Base-by-base conservation (phyloP, 139 green algal species). In the Haematococcus lacustris region DNA sequence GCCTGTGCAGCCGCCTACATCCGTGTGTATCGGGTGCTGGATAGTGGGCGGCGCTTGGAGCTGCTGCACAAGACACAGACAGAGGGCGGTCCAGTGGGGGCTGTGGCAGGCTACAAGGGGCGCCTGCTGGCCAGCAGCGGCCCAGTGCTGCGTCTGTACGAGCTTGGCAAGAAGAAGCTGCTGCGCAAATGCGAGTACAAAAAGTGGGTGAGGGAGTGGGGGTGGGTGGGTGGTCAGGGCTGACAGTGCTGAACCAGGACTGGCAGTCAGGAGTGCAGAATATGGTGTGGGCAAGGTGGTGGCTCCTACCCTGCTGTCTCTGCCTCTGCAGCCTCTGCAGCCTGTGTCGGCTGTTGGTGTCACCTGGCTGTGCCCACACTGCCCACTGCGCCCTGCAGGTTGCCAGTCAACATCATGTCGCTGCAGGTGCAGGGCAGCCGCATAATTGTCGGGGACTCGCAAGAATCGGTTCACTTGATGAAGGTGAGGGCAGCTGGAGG, bases 161-260 rank as follows among this genome's bases (percentile, higher is more conserved):
- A 98, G 60, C 68, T 97, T 38, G 95, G 95, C 73, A 97, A 96
- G 81, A 97, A 97, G 84, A 96, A 96, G 83, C 83, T 99, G 71
- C 90, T 99, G 76, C 83, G 93, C 34, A 99, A 99, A 87, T 96
- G 88, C 76, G 95, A 99, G 83, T 93, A 93, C 85, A 80, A 82
- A 53, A 78, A 72, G 78, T 83, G 47, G 81, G 50, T 76, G 82
- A 40, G 93, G 94, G 28, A 47, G 62, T 32, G 17, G n/a, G n/a
- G n/a, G n/a, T n/a, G 62, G 3, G n/a, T 68, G 13, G 30, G 40
- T 40, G 62, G 21, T 38, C 21, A 1, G 23, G 33, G 38, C 38
- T 38, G 50, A 3, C 66, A 37, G 41, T n/a, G n/a, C n/a, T n/a
- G n/a, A n/a, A n/a, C n/a, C n/a, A n/a, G n/a, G n/a, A n/a, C n/a